These are phyloP conservation scores for Marvania coccoides DNA, from an alignment of 139 green algal genomes.

Conservation along the genomic window DNA sequence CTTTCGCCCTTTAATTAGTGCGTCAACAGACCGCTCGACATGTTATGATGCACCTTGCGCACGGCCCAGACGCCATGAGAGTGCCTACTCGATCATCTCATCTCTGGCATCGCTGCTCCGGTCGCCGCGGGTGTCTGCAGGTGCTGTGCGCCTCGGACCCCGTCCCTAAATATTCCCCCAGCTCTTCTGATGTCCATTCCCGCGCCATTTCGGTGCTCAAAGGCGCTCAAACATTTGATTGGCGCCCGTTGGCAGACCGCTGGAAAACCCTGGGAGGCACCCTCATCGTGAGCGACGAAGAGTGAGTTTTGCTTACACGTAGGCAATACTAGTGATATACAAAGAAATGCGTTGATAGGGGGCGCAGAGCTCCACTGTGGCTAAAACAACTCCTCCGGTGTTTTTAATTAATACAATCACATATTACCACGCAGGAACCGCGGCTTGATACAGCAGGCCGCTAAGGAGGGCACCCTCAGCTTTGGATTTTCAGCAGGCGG, in stretches of 20 bases:
- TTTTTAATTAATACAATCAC: neutral
- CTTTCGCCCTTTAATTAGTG: too few species aligned
- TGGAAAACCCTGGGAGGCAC: slow-evolving; percentile 9
- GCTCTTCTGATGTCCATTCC: neutral
- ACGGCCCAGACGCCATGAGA: too few species aligned
- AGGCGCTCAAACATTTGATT: neutral
- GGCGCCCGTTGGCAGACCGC: neutral
- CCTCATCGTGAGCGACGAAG: slow-evolving; percentile 11
- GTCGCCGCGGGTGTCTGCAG: too few species aligned
- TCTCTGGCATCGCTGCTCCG: too few species aligned
- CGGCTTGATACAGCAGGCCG: neutral
- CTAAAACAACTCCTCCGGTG: too few species aligned
- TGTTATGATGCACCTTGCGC: too few species aligned
- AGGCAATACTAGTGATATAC: neutral
- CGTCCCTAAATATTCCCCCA: too few species aligned
- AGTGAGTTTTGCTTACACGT: neutral
- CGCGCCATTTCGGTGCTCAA: neutral
- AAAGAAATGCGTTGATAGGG: neutral
- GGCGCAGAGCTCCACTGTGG: neutral
- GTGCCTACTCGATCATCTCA: too few species aligned
- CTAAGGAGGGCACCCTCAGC: slow-evolving; percentile 5
- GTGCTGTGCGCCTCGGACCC: too few species aligned
- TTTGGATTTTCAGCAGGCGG: slow-evolving; percentile 38
- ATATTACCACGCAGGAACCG: neutral
- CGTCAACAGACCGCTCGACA: too few species aligned